Conservation (phyloP, 139 green algal genomes). For the Auxenochlorella pyrenoidosa region DNA sequence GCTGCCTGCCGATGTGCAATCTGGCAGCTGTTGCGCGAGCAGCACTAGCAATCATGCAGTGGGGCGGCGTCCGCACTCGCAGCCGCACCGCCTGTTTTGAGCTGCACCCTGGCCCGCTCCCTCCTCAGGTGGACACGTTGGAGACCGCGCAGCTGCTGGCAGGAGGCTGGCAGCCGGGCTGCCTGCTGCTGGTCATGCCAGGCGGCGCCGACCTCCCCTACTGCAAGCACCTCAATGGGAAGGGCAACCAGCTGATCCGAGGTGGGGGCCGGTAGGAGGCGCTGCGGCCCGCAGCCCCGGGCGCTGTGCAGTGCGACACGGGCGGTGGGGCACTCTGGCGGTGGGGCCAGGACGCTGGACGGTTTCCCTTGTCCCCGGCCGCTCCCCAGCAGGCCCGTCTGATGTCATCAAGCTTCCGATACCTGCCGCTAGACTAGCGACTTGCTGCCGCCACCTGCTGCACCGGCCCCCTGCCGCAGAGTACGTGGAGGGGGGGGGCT, state of each 20-base stretch:
- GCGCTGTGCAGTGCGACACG: too few species aligned
- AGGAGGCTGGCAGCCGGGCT: constrained; percentile 54
- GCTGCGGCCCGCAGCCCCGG: neutral
- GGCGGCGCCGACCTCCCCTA: constrained; percentile 84
- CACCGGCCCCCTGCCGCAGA: constrained; percentile 31
- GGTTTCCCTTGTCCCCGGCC: too few species aligned
- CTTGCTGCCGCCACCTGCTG: too few species aligned
- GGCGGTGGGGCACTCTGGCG: too few species aligned
- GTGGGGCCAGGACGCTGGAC: too few species aligned
- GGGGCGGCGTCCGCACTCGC: too few species aligned
- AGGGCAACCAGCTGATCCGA: constrained; percentile 69
- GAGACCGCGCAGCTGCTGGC: constrained; percentile 54
- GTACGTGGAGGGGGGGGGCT: constrained; percentile 61
- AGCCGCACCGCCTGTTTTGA: too few species aligned
- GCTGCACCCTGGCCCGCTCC: too few species aligned
- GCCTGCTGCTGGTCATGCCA: constrained; percentile 71
- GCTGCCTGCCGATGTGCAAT: neutral
- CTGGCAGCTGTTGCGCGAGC: neutral
- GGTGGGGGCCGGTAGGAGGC: constrained; percentile 36
- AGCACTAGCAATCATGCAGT: neutral
- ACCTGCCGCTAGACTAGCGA: neutral
- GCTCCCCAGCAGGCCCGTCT: too few species aligned
- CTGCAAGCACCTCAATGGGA: constrained; percentile 73
- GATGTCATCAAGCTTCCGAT: neutral
- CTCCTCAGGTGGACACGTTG: constrained; percentile 50